Conservation (phyloP, 208 protist species). For the Leishmania major region DNA sequence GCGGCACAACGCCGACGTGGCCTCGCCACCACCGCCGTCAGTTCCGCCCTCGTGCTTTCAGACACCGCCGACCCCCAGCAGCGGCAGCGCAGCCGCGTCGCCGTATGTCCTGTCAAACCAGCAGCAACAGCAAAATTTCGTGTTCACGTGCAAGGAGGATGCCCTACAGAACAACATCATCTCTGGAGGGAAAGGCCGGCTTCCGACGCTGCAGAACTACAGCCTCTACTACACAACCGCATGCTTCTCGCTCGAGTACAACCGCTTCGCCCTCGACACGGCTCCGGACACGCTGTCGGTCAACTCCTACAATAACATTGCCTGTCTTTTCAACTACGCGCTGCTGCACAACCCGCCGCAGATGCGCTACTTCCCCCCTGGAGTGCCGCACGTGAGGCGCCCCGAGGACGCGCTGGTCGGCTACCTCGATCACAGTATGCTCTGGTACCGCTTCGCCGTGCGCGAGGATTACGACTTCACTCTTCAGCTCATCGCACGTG, state of each 20-base stretch:
- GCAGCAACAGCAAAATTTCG: constrained; percentile 19
- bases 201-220: constrained; percentile 30
- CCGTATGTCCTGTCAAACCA: background rate
- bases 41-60: constrained; percentile 11
- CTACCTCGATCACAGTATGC: constrained; percentile 48
- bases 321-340: constrained; percentile 74
- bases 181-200: constrained; percentile 2
- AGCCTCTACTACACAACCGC: constrained; percentile 46
- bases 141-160: constrained; percentile 48
- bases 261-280: constrained; percentile 62
- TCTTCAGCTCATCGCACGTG: constrained; percentile 80
- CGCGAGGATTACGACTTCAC: constrained; percentile 93
- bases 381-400: constrained; percentile 35
- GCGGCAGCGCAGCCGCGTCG: background rate
- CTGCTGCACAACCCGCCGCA: constrained; percentile 64
- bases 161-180: constrained; percentile 36
- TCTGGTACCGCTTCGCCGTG: constrained; percentile 85
- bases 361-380: constrained; percentile 47
- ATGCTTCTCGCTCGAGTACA: constrained; percentile 85
- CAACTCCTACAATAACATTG: constrained; percentile 92
- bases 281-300: constrained; percentile 46
- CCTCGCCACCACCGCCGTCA: constrained; percentile 16
- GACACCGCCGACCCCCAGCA: background rate
- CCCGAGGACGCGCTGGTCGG: constrained; percentile 45
- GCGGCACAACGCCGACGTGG: constrained; percentile 31